Evolutionary conservation across 345 rosid species (phyloP).

Genomic region (Lepidium sativum): DNA sequence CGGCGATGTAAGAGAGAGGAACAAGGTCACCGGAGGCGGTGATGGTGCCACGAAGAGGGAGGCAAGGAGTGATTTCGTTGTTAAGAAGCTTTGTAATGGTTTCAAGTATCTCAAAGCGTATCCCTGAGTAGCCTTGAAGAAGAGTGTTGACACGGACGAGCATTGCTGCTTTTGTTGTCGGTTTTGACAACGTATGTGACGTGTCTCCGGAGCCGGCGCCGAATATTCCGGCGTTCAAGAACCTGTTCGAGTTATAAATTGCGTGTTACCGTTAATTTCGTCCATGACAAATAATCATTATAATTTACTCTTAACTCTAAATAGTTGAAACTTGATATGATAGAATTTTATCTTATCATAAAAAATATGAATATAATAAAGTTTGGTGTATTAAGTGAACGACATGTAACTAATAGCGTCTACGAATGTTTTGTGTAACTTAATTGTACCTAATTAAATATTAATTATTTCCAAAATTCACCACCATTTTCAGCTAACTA

Average conservation of each 20-base stretch:
- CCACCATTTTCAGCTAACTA: neutral
- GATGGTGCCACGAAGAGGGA: slow-evolving; percentile 73
- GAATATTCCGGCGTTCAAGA: slow-evolving; percentile 67
- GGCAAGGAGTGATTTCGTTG: slow-evolving; percentile 54
- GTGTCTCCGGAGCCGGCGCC: slow-evolving; percentile 39
- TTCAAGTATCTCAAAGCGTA: slow-evolving; percentile 62
- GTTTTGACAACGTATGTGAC: slow-evolving; percentile 45
- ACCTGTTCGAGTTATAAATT: slow-evolving; percentile 27
- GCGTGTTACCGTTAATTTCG: neutral
- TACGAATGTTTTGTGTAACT: neutral
- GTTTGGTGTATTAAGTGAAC: neutral
- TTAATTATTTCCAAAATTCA: neutral
- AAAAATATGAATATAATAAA: neutral
- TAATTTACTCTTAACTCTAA: too few relatives aligned
- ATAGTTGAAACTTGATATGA: neutral
- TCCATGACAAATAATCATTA: neutral
- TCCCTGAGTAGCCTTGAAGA: slow-evolving; percentile 69
- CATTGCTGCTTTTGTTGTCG: slow-evolving; percentile 66
- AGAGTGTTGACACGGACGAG: slow-evolving; percentile 67
- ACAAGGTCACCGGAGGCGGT: slow-evolving; percentile 68
- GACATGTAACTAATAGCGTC: neutral
- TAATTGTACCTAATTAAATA: neutral
- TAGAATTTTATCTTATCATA: neutral
- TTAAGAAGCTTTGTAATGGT: slow-evolving; percentile 58
- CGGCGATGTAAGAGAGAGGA: slow-evolving; percentile 65